A percentile compares a stretch with the other conserved stretches of the same genome.
Evolutionary conservation across 2,329 filamentous ascomycete genomes (phyloP).

Genomic region (Aspergillus terreus): DNA sequence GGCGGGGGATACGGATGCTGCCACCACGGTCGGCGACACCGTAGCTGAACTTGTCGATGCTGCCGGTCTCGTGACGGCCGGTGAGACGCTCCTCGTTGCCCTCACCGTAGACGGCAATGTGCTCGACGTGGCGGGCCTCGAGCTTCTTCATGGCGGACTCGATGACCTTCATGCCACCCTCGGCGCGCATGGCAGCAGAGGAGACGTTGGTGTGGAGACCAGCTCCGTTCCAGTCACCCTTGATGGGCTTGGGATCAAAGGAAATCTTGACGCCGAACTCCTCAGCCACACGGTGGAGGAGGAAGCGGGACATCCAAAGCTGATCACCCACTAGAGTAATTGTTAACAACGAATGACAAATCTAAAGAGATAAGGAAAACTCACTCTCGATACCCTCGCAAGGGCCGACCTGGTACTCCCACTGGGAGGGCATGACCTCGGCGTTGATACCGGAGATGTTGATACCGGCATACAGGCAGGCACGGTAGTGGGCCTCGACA

Average conservation of each 20-base stretch:
- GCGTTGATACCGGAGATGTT: conserved; percentile 98
- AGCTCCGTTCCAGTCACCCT: conserved; percentile 95
- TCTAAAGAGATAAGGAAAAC: conserved; percentile 28
- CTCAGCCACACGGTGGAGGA: conserved; percentile 86
- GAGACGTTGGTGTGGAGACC: conserved; percentile 94
- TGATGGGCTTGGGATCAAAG: conserved; percentile 91
- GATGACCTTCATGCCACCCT: conserved; percentile 94
- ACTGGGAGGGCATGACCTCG: conserved; percentile 97
- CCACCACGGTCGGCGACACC: conserved; percentile 95
- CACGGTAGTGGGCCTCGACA: conserved; percentile 91
- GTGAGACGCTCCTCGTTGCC: conserved; percentile 94
- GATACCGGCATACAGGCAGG: conserved; percentile 82
- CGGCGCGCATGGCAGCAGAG: conserved; percentile 78
- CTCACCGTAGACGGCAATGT: conserved; percentile 92
- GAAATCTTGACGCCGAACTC: conserved; percentile 96
- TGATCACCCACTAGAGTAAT: conserved; percentile 74
- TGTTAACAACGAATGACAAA: conserved; percentile 18
- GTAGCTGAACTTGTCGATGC: conserved; percentile 88
- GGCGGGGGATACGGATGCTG: conserved; percentile 86
- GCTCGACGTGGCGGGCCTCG: conserved; percentile 71
- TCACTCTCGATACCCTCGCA: conserved; percentile 78
- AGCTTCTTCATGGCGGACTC: conserved; percentile 83
- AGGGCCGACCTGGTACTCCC: conserved; percentile 96
- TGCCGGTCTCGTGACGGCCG: conserved; percentile 88
- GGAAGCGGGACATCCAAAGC: conserved; percentile 89